Percentiles rank a stretch among this genome's conserved stretches.
phyloP scores from a whole-genome alignment of 2,329 filamentous ascomycete genomes.

The Colletotrichum horii region DNA sequence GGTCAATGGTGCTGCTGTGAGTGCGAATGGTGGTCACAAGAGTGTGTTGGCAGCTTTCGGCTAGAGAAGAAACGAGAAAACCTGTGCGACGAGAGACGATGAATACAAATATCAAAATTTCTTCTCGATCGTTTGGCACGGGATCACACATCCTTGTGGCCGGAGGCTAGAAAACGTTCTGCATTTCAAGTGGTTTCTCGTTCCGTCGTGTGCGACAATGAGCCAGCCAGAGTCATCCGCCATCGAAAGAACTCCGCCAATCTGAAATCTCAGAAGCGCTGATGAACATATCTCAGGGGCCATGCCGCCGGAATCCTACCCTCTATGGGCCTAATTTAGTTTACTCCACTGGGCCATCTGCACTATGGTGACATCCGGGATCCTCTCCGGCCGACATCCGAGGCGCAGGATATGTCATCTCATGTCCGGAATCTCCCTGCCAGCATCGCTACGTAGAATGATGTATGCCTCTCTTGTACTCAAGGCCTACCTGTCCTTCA shows the following conservation, averaged over 20 bases:
- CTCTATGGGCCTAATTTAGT: neutral
- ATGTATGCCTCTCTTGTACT: neutral
- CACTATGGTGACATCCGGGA: constrained; percentile 1
- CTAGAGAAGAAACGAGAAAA: neutral
- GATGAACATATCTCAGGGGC: neutral
- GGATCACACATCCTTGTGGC: neutral
- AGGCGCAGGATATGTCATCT: neutral
- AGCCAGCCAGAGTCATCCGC: neutral
- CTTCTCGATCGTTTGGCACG: neutral
- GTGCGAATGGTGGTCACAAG: constrained; percentile 3
- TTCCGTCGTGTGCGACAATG: neutral
- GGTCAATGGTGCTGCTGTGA: constrained; percentile 2
- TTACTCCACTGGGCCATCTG: neutral
- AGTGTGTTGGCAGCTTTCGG: neutral
- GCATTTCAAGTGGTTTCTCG: neutral
- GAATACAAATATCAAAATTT: neutral
- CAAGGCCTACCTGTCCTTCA: neutral
- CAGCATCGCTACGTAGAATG: neutral
- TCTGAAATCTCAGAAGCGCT: neutral
- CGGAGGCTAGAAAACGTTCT: neutral
- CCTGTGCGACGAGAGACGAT: neutral
- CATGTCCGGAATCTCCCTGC: neutral
- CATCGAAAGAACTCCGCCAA: neutral
- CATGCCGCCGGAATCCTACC: neutral
- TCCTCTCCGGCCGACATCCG: neutral